Evolutionary conservation across 2,329 filamentous ascomycete species (phyloP).

Genomic region (Aspergillus hiratsukae): DNA sequence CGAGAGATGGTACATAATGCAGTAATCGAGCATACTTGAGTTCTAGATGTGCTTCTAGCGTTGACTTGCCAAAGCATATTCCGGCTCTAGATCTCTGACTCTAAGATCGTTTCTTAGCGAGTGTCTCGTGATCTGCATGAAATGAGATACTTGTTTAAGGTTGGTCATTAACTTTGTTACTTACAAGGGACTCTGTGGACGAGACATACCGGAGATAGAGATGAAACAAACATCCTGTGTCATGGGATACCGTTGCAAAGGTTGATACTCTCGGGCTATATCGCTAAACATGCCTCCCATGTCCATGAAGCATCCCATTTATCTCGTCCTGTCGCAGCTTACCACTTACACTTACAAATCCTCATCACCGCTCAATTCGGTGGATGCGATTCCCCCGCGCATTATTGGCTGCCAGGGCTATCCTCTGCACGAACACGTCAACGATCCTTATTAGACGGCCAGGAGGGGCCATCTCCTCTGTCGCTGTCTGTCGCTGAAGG

Average conservation of each 20-base stretch:
- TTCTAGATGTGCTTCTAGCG: background rate
- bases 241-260: background rate
- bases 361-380: slow-evolving; percentile 9
- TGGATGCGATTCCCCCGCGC: slow-evolving; percentile 13
- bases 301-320: background rate
- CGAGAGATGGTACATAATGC: background rate
- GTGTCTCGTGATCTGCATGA: background rate
- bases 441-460: slow-evolving; percentile 15
- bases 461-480: slow-evolving; percentile 4
- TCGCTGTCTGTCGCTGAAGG: slow-evolving; percentile 10
- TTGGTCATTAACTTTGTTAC: background rate
- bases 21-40: background rate
- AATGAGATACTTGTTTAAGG: background rate
- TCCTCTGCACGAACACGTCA: slow-evolving; percentile 26
- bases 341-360: slow-evolving; percentile 7
- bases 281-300: too few species aligned
- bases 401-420: slow-evolving; percentile 16
- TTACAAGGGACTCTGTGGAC: background rate
- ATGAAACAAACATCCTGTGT: background rate
- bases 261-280: too few species aligned
- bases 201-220: background rate
- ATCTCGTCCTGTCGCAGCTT: slow-evolving; percentile 1
- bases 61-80: background rate
- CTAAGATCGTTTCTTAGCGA: too few species aligned
- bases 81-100: background rate